A percentile compares a stretch with the other conserved stretches of the same genome.
Conservation (phyloP, 2,329 filamentous ascomycete genomes). For the Elsinoe batatas region DNA sequence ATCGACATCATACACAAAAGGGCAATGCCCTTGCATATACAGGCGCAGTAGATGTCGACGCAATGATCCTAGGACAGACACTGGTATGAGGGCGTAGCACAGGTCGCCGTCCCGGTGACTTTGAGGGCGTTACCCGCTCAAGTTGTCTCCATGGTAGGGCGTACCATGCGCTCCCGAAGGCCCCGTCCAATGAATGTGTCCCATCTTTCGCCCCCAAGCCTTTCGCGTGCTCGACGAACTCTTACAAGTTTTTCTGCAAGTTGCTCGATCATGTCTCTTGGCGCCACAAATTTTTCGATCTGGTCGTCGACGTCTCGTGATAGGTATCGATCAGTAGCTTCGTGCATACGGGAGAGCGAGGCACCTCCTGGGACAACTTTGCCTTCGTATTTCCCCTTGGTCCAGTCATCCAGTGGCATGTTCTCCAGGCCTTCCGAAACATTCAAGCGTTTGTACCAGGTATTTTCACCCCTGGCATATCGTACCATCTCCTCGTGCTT, state of each 20-base stretch:
- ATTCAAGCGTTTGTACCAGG: conserved; percentile 43
- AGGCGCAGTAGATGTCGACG: not conserved
- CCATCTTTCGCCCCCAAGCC: conserved; percentile 25
- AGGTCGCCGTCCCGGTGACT: no score
- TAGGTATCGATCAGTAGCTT: conserved; percentile 33
- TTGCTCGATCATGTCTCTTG: conserved; percentile 35
- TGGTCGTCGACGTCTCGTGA: conserved; percentile 28
- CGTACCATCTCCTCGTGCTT: conserved; percentile 39
- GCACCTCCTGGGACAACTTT: conserved; percentile 31
- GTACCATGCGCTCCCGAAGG: conserved; percentile 1
- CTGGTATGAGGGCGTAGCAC: no score
- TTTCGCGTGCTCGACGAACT: conserved; percentile 35
- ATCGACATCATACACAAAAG: not conserved
- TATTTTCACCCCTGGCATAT: conserved; percentile 38
- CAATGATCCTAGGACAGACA: no score
- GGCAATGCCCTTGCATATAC: not conserved
- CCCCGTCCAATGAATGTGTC: conserved; percentile 23
- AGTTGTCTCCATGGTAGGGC: not conserved
- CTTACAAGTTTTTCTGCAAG: conserved; percentile 40
- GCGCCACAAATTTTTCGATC: conserved; percentile 36
- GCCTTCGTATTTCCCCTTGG: conserved; percentile 32
- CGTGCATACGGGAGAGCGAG: conserved; percentile 37
- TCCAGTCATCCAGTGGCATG: conserved; percentile 40
- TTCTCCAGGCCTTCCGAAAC: conserved; percentile 36
- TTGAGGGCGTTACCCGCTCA: no score